Conservation (phyloP, 1,284 basidiomycete species). For the Trametes polyzona region DNA sequence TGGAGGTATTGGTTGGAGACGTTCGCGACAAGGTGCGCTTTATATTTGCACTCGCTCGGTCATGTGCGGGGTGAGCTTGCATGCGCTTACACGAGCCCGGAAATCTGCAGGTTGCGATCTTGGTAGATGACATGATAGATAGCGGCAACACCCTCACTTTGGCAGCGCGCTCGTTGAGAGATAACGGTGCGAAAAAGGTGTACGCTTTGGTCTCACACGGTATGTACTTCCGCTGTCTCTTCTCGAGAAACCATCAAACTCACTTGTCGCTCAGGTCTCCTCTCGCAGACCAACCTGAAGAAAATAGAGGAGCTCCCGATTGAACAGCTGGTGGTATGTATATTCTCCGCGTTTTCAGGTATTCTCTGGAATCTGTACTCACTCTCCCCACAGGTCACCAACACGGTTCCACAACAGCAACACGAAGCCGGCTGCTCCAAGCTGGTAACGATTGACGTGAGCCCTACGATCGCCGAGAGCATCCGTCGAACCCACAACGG, state of each 20-base stretch:
- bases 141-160: constrained; percentile 88
- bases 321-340: constrained; percentile 85
- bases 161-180: constrained; percentile 84
- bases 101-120: constrained; percentile 74
- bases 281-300: constrained; percentile 85
- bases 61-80: background rate
- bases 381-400: constrained; percentile 58
- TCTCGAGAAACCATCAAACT: constrained; percentile 8
- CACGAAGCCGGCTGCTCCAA: constrained; percentile 61
- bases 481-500: constrained; percentile 98
- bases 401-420: constrained; percentile 74
- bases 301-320: constrained; percentile 81
- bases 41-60: background rate
- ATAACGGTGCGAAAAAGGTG: constrained; percentile 88
- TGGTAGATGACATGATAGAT: constrained; percentile 99
- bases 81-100: background rate
- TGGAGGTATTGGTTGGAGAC: constrained; percentile 98
- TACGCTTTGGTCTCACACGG: constrained; percentile 95
- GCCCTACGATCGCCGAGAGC: constrained; percentile 91
- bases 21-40: constrained; percentile 81
- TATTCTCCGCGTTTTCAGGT: background rate
- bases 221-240: constrained; percentile 39
- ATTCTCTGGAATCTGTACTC: constrained; percentile 8
- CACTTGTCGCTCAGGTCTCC: constrained; percentile 60
- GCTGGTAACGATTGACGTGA: constrained; percentile 83